Conservation (phyloP, 768 basidiomycete species). For the Cyathus striatus region DNA sequence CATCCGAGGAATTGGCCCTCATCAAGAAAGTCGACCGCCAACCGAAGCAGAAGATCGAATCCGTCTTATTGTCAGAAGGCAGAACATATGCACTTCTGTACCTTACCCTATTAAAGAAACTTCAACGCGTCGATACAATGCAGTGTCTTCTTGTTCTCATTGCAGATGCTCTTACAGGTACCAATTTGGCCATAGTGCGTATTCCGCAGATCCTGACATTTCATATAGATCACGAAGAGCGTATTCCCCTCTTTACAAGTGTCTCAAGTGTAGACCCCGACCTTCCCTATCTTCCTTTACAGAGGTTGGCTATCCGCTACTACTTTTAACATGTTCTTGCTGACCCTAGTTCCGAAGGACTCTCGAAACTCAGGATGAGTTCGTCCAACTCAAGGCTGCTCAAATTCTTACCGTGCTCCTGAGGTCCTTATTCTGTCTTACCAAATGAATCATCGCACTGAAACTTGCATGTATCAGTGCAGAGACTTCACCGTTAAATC, state of each 20-base stretch:
- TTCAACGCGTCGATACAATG: slow-evolving; percentile 82
- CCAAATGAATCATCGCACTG: slow-evolving; percentile 3
- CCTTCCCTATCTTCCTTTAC: slow-evolving; percentile 73
- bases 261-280: slow-evolving; percentile 66
- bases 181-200: slow-evolving; percentile 11
- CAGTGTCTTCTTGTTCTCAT: slow-evolving; percentile 84
- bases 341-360: slow-evolving; percentile 40
- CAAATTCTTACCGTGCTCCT: slow-evolving; percentile 87
- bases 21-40: slow-evolving; percentile 91
- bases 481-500: slow-evolving; percentile 41
- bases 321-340: neutral
- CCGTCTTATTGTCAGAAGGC: slow-evolving; percentile 78
- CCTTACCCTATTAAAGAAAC: slow-evolving; percentile 79
- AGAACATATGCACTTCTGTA: slow-evolving; percentile 83
- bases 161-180: slow-evolving; percentile 82
- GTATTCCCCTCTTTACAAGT: slow-evolving; percentile 69
- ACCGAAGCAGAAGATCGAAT: slow-evolving; percentile 66
- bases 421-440: slow-evolving; percentile 36
- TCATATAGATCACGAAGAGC: slow-evolving; percentile 75
- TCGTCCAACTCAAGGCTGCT: slow-evolving; percentile 85
- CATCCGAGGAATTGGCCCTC: slow-evolving; percentile 77
- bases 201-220: neutral
- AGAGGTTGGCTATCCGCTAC: slow-evolving; percentile 44
- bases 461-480: slow-evolving; percentile 28
- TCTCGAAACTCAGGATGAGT: slow-evolving; percentile 86